Conservation (phyloP, 257 asterid species). For the Solanum sejunctum region DNA sequence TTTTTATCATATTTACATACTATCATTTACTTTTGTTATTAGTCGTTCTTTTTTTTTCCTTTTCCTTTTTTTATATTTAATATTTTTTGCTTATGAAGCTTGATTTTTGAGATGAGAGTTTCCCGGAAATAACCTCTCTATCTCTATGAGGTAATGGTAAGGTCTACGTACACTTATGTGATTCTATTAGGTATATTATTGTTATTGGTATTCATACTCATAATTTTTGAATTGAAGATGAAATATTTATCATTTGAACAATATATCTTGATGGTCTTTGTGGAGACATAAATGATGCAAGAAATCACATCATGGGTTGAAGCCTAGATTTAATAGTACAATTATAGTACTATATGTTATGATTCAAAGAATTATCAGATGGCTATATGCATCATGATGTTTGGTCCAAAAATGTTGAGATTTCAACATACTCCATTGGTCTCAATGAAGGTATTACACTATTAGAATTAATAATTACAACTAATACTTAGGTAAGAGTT, state of each 20-base stretch:
- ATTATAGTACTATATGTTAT: not conserved
- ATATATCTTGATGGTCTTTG: not conserved
- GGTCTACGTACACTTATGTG: too few relatives aligned
- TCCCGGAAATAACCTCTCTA: too few relatives aligned
- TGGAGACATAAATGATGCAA: not conserved
- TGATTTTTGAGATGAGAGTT: too few relatives aligned
- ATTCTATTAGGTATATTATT: too few relatives aligned
- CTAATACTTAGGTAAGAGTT: not conserved
- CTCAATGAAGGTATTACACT: not conserved
- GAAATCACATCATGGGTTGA: not conserved
- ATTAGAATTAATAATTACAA: not conserved
- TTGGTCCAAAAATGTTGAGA: not conserved
- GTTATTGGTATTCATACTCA: accelerated
- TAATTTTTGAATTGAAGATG: not conserved
- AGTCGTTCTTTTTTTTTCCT: too few relatives aligned
- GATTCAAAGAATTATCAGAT: not conserved
- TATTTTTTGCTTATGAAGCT: too few relatives aligned
- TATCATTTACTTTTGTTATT: too few relatives aligned
- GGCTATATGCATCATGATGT: not conserved
- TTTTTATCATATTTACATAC: too few relatives aligned
- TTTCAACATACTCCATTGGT: not conserved
- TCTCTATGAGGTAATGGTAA: too few relatives aligned
- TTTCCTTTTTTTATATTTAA: too few relatives aligned
- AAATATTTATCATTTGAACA: not conserved
- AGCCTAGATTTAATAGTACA: not conserved